Evolutionary conservation across 164 flowering plant genomes (phyloP), one percentile per base, ranked within the genome.

Genomic region (Umbilicus rupestris): DNA sequence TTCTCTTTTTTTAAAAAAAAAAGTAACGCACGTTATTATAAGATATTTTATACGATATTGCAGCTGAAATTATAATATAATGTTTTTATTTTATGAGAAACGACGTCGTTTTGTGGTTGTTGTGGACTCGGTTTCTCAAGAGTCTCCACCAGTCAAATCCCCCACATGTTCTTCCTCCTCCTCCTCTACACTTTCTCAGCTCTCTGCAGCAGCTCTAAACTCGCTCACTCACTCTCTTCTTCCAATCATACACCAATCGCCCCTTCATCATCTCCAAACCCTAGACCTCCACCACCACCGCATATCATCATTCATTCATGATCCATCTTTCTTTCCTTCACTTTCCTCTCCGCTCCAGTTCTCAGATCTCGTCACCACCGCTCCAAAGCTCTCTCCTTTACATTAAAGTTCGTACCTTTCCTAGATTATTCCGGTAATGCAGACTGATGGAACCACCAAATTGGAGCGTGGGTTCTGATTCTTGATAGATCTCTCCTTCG

Each of bases 281-380:
- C 57, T 24, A 12, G 19, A 50, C 57, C 26, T 7, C 57, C 1
- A 4, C 20, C 55, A 1, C 55, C 26, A n/a, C 55, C 57, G 22
- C 5, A n/a, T n/a, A 35, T 7, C 0, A 35, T 35, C 29, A 8
- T 22, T 50, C 57, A 50, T 16, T 35, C 37, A 35, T 35, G n/a
- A n/a, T 35, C 37, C 7, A 5, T 35, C 37, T 50, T 28, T 22
- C 15, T 49, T 10, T 49, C 26, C 2, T 20, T 49, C 1, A 46
- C 29, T 50, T 22, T 26, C 12, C 33, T 55, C 31, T 52, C 31
- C 30, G 28, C 33, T 29, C 60, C 16, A 28, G 2, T 11, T 9
- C 28, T 50, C 57, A 50, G 57, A 50, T 50, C 57, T 50, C 57
- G 28, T 50, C 57, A 50, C 11, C 29, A 50, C 57, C 11, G 26